Conservation (phyloP, 1,284 basidiomycete species). For the Moesziomyces aphidis region DNA sequence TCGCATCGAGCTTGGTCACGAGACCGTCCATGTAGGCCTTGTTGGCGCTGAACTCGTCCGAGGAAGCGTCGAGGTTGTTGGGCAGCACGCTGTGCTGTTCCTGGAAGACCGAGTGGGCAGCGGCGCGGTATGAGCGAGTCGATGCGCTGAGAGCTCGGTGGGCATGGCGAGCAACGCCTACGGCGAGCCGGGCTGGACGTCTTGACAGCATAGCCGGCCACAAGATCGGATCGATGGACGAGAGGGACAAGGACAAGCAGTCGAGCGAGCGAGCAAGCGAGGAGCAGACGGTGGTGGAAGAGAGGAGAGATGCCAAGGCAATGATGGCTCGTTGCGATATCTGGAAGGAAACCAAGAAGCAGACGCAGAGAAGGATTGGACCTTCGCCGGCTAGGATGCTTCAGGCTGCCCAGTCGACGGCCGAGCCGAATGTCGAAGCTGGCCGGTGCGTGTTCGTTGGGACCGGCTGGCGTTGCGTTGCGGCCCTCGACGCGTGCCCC, state of each 20-base stretch:
- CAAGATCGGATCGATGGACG: neutral
- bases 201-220: slow-evolving; percentile 16
- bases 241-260: neutral
- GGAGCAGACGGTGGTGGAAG: neutral
- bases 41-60: slow-evolving; percentile 55
- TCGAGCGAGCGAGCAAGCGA: too few relatives aligned
- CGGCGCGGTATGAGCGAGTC: slow-evolving; percentile 22
- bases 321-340: neutral
- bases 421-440: too few relatives aligned
- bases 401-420: too few relatives aligned
- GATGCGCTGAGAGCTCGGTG: neutral
- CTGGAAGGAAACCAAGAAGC: neutral
- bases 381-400: too few relatives aligned
- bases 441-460: neutral
- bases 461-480: neutral
- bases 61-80: slow-evolving; percentile 50
- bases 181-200: slow-evolving; percentile 7
- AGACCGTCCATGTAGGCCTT: slow-evolving; percentile 54
- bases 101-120: slow-evolving; percentile 37
- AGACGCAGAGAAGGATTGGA: neutral
- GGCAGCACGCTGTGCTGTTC: slow-evolving; percentile 51
- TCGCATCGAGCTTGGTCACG: slow-evolving; percentile 50
- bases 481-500: neutral
- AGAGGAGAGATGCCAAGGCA: neutral
- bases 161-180: slow-evolving; percentile 14